These are phyloP conservation scores for Graphiopsis chlorocephala DNA, from an alignment of 2,329 filamentous ascomycete species.

Conservation along the genomic window DNA sequence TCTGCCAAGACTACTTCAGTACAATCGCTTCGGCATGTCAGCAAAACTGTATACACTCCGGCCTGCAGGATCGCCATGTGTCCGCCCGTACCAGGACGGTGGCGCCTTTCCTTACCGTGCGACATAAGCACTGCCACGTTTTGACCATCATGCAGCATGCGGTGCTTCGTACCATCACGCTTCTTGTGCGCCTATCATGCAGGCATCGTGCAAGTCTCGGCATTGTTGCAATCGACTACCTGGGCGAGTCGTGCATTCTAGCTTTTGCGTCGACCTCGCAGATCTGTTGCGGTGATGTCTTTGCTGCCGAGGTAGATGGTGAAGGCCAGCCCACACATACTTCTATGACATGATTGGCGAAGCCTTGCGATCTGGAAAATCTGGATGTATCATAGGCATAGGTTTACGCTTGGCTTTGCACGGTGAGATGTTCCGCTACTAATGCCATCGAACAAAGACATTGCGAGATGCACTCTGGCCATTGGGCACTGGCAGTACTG, in stretches of 20 bases:
- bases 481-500: neutral
- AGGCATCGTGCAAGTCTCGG: neutral
- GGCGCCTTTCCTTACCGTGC: neutral
- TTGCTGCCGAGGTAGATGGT: neutral
- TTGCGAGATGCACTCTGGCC: neutral
- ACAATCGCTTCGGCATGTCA: constrained; percentile 7
- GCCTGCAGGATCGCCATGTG: constrained; percentile 16
- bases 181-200: neutral
- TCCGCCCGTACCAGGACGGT: neutral
- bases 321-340: neutral
- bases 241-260: neutral
- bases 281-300: neutral
- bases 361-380: neutral
- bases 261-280: neutral
- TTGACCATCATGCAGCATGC: constrained; percentile 7
- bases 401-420: neutral
- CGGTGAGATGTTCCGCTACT: neutral
- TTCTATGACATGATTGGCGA: neutral
- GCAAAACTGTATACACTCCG: neutral
- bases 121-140: constrained; percentile 5
- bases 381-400: neutral
- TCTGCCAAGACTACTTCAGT: neutral
- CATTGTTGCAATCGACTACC: neutral
- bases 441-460: neutral
- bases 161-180: neutral